These are phyloP conservation scores for Yamadazyma sp. DNA, from an alignment of 805 yeast species.

Conservation along the genomic window DNA sequence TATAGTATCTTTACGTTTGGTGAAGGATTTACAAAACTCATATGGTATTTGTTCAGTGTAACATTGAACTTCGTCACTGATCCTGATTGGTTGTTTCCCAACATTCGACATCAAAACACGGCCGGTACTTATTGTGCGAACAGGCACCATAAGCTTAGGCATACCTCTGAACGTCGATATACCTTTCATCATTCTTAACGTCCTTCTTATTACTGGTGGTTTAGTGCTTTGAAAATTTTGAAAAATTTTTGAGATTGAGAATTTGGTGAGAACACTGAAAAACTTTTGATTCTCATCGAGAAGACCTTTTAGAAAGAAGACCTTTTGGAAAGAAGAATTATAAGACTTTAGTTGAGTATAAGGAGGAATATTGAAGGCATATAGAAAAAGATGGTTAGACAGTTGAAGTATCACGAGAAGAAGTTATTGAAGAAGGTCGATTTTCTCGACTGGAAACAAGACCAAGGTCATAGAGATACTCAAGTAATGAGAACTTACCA, in stretches of 20 bases:
- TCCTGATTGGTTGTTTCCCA: slow-evolving; percentile 73
- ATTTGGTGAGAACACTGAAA: too few species aligned
- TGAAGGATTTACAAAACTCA: slow-evolving; percentile 55
- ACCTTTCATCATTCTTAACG: too few species aligned
- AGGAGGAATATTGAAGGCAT: too few species aligned
- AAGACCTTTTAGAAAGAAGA: too few species aligned
- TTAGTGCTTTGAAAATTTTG: too few species aligned
- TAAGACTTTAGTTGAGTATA: too few species aligned
- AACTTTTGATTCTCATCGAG: too few species aligned
- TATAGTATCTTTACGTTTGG: slow-evolving; percentile 63
- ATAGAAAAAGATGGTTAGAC: slow-evolving; percentile 71
- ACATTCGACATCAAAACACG: slow-evolving; percentile 50
- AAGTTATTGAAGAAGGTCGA: slow-evolving; percentile 93
- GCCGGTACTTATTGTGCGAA: not conserved
- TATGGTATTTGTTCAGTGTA: slow-evolving; percentile 45
- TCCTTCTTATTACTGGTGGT: too few species aligned
- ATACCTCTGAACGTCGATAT: too few species aligned
- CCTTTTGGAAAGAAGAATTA: too few species aligned
- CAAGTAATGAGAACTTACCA: slow-evolving; percentile 95
- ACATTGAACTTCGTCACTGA: slow-evolving; percentile 60
- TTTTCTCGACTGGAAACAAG: slow-evolving; percentile 96
- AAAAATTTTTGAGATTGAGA: too few species aligned
- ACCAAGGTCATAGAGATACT: slow-evolving; percentile 91
- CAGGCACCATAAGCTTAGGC: not conserved
- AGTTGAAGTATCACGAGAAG: slow-evolving; percentile 92